Evolutionary conservation across 2,329 filamentous ascomycete species (phyloP), one percentile per base, ranked within the genome.

Genomic region (Periglandula ipomoeae): DNA sequence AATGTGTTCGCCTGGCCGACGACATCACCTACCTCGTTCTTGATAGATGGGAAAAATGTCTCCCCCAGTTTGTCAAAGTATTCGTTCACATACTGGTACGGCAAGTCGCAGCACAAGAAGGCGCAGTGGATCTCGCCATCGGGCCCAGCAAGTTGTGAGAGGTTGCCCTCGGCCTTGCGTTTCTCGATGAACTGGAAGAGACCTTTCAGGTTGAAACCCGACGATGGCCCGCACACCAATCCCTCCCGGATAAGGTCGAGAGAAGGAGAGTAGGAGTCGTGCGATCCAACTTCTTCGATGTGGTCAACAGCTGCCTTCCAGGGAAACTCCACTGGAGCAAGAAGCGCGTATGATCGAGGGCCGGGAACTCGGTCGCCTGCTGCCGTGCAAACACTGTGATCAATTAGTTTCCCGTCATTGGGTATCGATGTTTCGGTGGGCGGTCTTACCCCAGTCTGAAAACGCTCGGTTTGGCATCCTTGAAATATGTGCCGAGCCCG

Each of bases 21-120:
- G n/a, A n/a, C 4, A n/a, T 8, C n/a, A 40, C 52, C 8, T 30
- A 65, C 67, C 53, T 75, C 66, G n/a, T 67, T 66, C 20, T 63
- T 60, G 30, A 80, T 76, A 0, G 69, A 59, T 2, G 69, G 72
- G 56, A 81, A 81, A 42, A 73, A 61, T 2, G 65, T 63, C 1
- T 65, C 54, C 2, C 67, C 70, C 10, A 82, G 63, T 54, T 79
- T 80, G 23, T 74, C 67, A 54, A 81, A 82, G 56, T 82, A 82
- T 53, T 77, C 75, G 22, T 71, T 66, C 40, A 82, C 71, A 51
- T 82, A 82, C 57, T 82, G 79, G 53, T 83, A 82, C 0, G 80
- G 80, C 23, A 83, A 53, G 49, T 84, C 80, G 50, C 79, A 82
- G 61, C 79, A 83, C 3, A 82, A 59, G 58, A 83, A 83, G 0